phyloP scores from a whole-genome alignment of 805 yeast species.

The Spencermartinsiella europaea region DNA sequence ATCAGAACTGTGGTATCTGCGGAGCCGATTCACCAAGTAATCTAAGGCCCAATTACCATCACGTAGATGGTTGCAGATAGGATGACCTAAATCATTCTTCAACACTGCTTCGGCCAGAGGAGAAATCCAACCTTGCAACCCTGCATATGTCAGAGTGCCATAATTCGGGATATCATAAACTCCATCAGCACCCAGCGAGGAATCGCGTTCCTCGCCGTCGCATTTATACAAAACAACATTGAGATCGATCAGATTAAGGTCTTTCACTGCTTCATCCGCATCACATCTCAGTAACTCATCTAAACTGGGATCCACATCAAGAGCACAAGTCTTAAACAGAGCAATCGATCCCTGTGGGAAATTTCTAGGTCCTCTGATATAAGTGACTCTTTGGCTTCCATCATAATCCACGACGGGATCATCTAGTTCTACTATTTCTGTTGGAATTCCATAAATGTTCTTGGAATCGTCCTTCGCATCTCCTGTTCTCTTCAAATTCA shows the following conservation, averaged over 20 bases:
- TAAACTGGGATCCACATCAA: conserved; percentile 57
- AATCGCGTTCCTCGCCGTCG: conserved; percentile 84
- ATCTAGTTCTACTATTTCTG: conserved; percentile 49
- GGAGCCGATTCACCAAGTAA: conserved; percentile 57
- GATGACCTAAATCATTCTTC: conserved; percentile 76
- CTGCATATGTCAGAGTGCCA: conserved; percentile 79
- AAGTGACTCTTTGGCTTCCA: conserved; percentile 40
- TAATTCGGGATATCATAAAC: conserved; percentile 66
- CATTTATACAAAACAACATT: conserved; percentile 71
- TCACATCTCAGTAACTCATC: conserved; percentile 69
- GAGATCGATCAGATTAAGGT: conserved; percentile 60
- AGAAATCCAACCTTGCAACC: conserved; percentile 88
- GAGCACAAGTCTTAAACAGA: conserved; percentile 65
- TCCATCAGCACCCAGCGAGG: conserved; percentile 66
- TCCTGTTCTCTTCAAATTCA: conserved; percentile 51
- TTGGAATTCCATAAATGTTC: conserved; percentile 58
- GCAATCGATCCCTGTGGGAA: conserved; percentile 93
- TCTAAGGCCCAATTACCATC: conserved; percentile 89
- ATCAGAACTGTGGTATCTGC: conserved; percentile 39
- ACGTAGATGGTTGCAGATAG: conserved; percentile 74
- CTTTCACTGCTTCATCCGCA: conserved; percentile 65
- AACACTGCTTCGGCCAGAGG: conserved; percentile 57
- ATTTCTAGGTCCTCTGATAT: conserved; percentile 36
- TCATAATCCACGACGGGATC: conserved; percentile 45
- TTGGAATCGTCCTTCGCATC: conserved; percentile 34